These are phyloP conservation scores for Pythium aquatile DNA, from an alignment of 352 stramenopile genomes.

Conservation along the genomic window DNA sequence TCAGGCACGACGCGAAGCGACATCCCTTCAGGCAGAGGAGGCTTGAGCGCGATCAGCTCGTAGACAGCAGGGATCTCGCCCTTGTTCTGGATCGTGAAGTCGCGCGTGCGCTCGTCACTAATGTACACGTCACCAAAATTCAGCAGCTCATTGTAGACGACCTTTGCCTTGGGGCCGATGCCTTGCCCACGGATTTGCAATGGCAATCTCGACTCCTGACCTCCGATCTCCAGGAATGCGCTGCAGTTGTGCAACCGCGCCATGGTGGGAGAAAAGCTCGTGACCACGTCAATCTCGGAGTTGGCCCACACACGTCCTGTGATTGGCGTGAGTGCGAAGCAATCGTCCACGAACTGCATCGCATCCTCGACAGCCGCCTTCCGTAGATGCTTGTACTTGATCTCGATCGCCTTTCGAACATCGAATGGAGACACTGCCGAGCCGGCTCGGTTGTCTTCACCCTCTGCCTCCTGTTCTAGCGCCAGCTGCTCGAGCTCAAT, in stretches of 20 bases:
- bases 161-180: conserved; percentile 91
- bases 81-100: conserved; percentile 93
- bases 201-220: conserved; percentile 85
- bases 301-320: conserved; percentile 91
- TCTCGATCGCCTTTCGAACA: conserved; percentile 63
- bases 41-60: conserved; percentile 46
- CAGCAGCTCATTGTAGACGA: conserved; percentile 92
- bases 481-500: conserved; percentile 70
- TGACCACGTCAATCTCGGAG: conserved; percentile 89
- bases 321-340: conserved; percentile 89
- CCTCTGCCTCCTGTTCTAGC: conserved; percentile 31
- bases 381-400: conserved; percentile 91
- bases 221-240: conserved; percentile 89
- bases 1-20: conserved; percentile 44
- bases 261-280: conserved; percentile 86
- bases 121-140: conserved; percentile 96
- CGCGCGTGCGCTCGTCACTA: conserved; percentile 80
- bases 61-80: conserved; percentile 92
- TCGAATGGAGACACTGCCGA: conserved; percentile 50
- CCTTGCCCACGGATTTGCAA: conserved; percentile 88
- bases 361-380: conserved; percentile 87
- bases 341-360: conserved; percentile 95
- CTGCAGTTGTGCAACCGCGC: conserved; percentile 79
- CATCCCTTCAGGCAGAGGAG: conserved; percentile 34
- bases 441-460: conserved; percentile 3